Conservation (phyloP, 1,284 basidiomycete species). For the Mycosarcoma maydis region DNA sequence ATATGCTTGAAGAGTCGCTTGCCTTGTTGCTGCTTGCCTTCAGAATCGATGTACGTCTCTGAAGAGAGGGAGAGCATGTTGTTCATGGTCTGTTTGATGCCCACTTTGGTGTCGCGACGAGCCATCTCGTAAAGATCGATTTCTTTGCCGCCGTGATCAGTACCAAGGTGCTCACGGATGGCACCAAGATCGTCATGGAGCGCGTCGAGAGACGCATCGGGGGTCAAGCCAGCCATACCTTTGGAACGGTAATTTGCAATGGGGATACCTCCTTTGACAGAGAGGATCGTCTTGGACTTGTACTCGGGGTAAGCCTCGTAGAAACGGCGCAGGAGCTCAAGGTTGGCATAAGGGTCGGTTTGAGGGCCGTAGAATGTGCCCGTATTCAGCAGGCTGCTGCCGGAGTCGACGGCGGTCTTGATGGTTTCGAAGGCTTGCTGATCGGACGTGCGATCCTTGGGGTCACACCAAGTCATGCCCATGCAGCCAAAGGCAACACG, state of each 20-base stretch:
- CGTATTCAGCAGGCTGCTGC: constrained; percentile 69
- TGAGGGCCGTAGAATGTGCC: constrained; percentile 70
- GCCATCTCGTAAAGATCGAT: constrained; percentile 59
- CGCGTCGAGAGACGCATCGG: constrained; percentile 31
- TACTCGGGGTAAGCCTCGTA: constrained; percentile 72
- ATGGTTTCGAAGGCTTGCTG: constrained; percentile 74
- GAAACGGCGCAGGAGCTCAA: constrained; percentile 70
- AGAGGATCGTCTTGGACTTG: constrained; percentile 71
- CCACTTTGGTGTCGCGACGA: constrained; percentile 28
- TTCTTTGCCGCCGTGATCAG: constrained; percentile 50
- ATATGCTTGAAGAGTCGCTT: constrained; percentile 61
- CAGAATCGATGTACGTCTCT: constrained; percentile 28
- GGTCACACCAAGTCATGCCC: constrained; percentile 54
- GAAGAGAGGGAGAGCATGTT: constrained; percentile 47
- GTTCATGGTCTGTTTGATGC: constrained; percentile 44
- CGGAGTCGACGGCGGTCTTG: constrained; percentile 73
- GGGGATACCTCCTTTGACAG: constrained; percentile 70
- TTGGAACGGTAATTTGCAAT: constrained; percentile 17
- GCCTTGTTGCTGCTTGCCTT: constrained; percentile 30
- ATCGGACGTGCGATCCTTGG: constrained; percentile 68
- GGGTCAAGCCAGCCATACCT: constrained; percentile 37
- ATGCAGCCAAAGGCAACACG: constrained; percentile 57
- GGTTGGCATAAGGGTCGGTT: constrained; percentile 66
- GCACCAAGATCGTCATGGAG: constrained; percentile 44
- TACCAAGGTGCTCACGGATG: constrained; percentile 45